phyloP scores from a whole-genome alignment of 768 basidiomycete species.

The Phylloporus sp. region DNA sequence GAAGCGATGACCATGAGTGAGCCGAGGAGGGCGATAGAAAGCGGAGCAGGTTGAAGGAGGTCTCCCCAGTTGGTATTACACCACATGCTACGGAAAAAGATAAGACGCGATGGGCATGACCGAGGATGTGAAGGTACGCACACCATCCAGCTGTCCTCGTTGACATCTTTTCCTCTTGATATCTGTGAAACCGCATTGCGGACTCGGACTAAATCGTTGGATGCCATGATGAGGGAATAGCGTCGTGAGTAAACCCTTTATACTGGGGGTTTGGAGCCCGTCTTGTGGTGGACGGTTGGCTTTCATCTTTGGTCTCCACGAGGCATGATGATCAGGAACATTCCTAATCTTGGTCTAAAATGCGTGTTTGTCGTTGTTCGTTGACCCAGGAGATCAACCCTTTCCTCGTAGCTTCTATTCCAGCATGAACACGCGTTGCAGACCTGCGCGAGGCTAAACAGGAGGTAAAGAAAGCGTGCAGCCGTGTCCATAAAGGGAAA shows the following conservation, averaged over 20 bases:
- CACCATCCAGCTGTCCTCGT: slow-evolving; percentile 22
- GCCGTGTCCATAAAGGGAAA: no score
- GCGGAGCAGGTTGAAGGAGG: slow-evolving; percentile 16
- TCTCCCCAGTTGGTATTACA: slow-evolving; percentile 20
- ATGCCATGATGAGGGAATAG: slow-evolving; percentile 5
- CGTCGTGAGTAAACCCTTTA: neutral
- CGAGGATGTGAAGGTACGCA: neutral
- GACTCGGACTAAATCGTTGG: slow-evolving; percentile 10
- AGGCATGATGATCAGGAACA: neutral
- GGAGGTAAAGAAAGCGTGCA: no score
- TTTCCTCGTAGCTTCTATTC: neutral
- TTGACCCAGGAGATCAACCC: neutral
- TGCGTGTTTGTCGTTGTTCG: no score
- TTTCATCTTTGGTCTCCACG: neutral
- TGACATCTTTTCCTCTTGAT: slow-evolving; percentile 18
- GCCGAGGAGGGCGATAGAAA: slow-evolving; percentile 16
- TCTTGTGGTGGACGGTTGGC: neutral
- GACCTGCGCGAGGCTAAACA: no score
- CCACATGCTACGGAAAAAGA: slow-evolving; percentile 12
- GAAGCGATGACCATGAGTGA: slow-evolving; percentile 17
- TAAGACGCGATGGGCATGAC: neutral
- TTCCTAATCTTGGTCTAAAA: no score
- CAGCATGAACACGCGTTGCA: neutral
- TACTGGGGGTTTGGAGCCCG: neutral
- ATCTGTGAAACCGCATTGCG: slow-evolving; percentile 17